Conservation (phyloP, 139 green algal genomes). For the Chlamydomonas sp. region DNA sequence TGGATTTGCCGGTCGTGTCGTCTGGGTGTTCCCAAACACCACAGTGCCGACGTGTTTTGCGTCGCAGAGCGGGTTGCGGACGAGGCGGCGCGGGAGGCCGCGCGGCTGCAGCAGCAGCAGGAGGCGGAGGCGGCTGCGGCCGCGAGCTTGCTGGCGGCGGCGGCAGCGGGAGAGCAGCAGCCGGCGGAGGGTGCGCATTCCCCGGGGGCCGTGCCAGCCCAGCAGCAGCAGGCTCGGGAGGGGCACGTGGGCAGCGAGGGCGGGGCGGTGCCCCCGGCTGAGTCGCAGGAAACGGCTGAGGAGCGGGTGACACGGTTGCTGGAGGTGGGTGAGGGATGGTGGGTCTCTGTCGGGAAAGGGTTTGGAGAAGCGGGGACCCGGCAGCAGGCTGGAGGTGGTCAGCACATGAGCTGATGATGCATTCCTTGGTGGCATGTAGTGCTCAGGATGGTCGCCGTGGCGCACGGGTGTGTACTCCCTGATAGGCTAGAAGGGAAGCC, state of each 20-base stretch:
- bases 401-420: no score
- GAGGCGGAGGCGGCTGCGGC: slow-evolving; percentile 15
- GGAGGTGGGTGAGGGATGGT: slow-evolving; percentile 7
- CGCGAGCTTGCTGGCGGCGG: background rate
- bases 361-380: background rate
- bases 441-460: no score
- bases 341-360: background rate
- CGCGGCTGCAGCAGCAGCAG: background rate
- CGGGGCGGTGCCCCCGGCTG: background rate
- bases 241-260: background rate
- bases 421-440: no score
- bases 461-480: no score
- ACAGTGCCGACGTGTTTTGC: background rate
- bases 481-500: no score
- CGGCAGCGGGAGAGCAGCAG: background rate
- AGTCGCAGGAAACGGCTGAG: background rate
- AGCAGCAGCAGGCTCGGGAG: no score
- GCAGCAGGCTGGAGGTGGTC: no score
- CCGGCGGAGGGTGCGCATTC: background rate
- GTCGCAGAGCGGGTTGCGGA: slow-evolving; percentile 10
- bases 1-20: no score
- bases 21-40: background rate
- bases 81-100: background rate
- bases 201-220: background rate
- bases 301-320: background rate